Base-by-base conservation (phyloP, 2,329 filamentous ascomycete species). In the Didymosphaeria variabile region DNA sequence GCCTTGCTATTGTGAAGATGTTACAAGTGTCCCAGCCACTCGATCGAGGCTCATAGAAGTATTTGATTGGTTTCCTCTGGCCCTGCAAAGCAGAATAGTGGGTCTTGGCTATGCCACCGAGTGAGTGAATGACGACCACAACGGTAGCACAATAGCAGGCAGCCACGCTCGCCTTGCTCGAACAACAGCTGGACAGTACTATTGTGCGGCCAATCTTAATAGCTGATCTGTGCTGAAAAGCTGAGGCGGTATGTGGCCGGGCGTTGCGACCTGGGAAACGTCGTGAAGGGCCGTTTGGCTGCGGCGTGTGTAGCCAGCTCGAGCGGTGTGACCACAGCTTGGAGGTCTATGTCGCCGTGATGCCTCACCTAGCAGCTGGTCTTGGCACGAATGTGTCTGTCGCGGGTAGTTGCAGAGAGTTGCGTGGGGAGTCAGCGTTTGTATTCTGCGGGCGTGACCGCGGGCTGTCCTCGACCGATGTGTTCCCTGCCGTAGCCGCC, bases 51-150 rank as follows among this genome's bases (percentile, higher is more conserved):
- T 13, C 38, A 15, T 3, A 5, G 13, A 13, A 29, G 23, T 1
- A n/a, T n/a, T 40, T 55, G 53, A 55, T 55, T 55, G 53, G 53
- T 17, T 31, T 9, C 5, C n/a, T 10, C 26, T 29, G 26, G 26
- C 26, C 2, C 4, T 29, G 26, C 26, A 29, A 29, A 6, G 26
- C 26, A n/a, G 21, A 36, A 19, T 4, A 23, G 38, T 36, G 53
- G 32, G 32, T 36, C 19, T n/a, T 36, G n/a, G 42, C 26, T 15
- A n/a, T 23, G 29, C 2, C 19, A 17, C 26, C 19, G 15, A 21
- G 40, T 23, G 19, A 19, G 51, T 55, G 40, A 55, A 47, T 36
- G 42, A 47, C 19, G n/a, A 40, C 21, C 21, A 32, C 23, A 3
- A 54, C 9, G 31, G 23, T 31, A 54, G 49, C 34, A 52, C 29